phyloP scores from a whole-genome alignment of 345 rosid species.

The Populus nigra region DNA sequence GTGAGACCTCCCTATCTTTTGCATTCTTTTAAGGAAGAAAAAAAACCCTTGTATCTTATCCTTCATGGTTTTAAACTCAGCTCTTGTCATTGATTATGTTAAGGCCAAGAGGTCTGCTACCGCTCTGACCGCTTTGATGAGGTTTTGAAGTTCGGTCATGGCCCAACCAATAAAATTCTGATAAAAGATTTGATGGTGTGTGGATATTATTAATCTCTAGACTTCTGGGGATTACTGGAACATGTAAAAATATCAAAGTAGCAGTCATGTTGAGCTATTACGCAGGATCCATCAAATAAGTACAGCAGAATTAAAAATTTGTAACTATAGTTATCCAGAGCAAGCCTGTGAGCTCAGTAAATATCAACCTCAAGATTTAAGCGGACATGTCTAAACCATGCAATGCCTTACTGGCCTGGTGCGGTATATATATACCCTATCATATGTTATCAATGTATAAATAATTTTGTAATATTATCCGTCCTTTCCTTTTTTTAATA shows the following conservation, averaged over 20 bases:
- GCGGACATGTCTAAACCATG: background rate
- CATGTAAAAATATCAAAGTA: no score
- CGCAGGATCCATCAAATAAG: background rate
- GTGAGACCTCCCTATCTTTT: conserved; percentile 37
- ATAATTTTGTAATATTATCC: background rate
- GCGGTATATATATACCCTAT: background rate
- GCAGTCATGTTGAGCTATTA: background rate
- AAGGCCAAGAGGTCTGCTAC: background rate
- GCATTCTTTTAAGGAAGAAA: background rate
- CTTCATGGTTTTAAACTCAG: no score
- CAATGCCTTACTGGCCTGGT: background rate
- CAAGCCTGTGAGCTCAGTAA: background rate
- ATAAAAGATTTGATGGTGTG: background rate
- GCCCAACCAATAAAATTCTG: background rate
- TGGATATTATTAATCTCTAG: background rate
- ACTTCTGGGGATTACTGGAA: no score
- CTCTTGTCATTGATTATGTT: background rate
- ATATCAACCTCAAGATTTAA: no score
- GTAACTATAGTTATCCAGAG: background rate
- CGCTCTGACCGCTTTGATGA: background rate
- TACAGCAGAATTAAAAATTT: no score
- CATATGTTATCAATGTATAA: no score
- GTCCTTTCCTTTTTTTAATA: background rate
- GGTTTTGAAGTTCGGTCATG: background rate
- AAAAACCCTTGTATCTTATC: background rate